These are phyloP conservation scores for Rhodotorula graminis DNA, from an alignment of 768 basidiomycete genomes.

Conservation along the genomic window DNA sequence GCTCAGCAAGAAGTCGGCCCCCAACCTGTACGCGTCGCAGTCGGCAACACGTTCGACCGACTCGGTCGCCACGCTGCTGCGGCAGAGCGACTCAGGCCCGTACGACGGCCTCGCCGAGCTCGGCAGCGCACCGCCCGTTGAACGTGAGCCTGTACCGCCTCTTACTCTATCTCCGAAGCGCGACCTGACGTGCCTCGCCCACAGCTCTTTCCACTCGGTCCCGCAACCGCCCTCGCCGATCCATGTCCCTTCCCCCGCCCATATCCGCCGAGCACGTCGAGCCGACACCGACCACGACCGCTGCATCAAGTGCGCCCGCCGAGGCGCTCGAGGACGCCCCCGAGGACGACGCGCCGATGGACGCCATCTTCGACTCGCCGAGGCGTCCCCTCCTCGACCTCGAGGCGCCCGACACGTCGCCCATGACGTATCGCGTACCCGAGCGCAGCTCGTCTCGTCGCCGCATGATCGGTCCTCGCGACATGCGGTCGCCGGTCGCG, in stretches of 20 bases:
- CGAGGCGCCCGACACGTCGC: constrained; percentile 23
- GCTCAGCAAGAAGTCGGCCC: constrained; percentile 25
- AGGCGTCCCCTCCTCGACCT: neutral
- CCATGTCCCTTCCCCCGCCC: neutral
- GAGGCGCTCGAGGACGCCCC: neutral
- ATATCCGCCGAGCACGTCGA: neutral
- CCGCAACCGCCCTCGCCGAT: neutral
- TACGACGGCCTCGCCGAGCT: neutral
- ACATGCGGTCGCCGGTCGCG: constrained; percentile 13
- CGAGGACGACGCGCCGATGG: constrained; percentile 3
- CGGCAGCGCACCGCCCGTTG: neutral
- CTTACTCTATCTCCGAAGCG: neutral
- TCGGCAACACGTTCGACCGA: neutral
- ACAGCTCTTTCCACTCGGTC: neutral
- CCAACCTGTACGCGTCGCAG: constrained; percentile 5
- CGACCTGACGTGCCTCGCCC: neutral
- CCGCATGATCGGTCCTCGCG: constrained; percentile 32
- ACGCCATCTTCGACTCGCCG: constrained; percentile 10
- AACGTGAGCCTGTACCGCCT: neutral
- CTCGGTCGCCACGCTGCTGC: neutral
- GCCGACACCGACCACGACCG: neutral
- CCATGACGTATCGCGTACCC: constrained; percentile 18
- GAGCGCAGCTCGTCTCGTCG: constrained; percentile 15
- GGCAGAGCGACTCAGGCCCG: too few relatives aligned
- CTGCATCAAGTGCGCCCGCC: neutral